Evolutionary conservation across 306 rosid species (phyloP).

Genomic region (Hippophae tibetana): DNA sequence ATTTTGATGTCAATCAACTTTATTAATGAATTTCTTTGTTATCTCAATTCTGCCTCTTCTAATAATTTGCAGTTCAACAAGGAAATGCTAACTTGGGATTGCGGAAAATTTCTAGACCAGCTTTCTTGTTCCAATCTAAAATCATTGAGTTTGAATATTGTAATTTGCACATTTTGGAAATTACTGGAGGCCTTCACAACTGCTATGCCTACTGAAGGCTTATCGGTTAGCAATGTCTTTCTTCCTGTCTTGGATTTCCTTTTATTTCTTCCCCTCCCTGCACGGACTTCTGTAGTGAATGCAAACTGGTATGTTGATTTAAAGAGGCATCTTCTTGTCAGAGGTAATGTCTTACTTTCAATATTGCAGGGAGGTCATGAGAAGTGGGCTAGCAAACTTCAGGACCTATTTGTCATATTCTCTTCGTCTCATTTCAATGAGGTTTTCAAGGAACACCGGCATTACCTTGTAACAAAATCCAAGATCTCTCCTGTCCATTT

Average conservation of each 20-base stretch:
- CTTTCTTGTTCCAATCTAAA: slow-evolving; percentile 32
- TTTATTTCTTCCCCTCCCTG: slow-evolving; percentile 2
- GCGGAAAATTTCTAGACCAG: slow-evolving; percentile 43
- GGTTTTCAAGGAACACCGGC: slow-evolving; percentile 59
- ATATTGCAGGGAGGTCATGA: slow-evolving; percentile 54
- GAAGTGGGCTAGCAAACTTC: slow-evolving; percentile 47
- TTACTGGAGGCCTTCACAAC: slow-evolving; percentile 37
- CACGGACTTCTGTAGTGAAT: slow-evolving; percentile 7
- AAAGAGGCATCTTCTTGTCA: neutral
- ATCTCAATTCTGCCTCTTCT: slow-evolving; percentile 8
- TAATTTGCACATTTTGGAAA: slow-evolving; percentile 74
- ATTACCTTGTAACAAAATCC: slow-evolving; percentile 48
- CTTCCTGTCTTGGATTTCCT: neutral
- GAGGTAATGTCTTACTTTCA: slow-evolving; percentile 9
- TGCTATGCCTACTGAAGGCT: slow-evolving; percentile 34
- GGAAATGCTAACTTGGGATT: slow-evolving; percentile 57
- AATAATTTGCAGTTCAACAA: slow-evolving; percentile 49
- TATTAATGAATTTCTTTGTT: slow-evolving; percentile 1
- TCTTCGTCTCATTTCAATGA: slow-evolving; percentile 52
- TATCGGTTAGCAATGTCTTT: slow-evolving; percentile 42
- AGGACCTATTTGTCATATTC: slow-evolving; percentile 62
- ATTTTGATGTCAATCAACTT: slow-evolving; percentile 3
- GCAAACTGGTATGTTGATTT: neutral
- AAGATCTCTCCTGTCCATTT: slow-evolving; percentile 49
- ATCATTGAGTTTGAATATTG: slow-evolving; percentile 40